phyloP scores from a whole-genome alignment of 2,329 filamentous ascomycete species.

The Chaetomium sp. region DNA sequence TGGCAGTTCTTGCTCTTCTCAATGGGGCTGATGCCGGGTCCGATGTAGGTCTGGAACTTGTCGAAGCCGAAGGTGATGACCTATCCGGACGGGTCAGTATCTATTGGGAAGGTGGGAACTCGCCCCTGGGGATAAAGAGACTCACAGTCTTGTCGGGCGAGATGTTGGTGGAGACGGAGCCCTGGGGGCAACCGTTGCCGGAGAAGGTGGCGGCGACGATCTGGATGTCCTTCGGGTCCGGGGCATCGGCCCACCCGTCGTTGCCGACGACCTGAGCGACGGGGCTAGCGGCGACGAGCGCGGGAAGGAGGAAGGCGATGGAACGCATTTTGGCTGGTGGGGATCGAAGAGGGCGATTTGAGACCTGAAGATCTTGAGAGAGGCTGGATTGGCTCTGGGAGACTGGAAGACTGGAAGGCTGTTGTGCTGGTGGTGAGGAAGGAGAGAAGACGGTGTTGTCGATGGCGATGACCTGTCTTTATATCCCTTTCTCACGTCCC shows the following conservation, averaged over 20 bases:
- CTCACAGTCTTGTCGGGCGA: constrained; percentile 47
- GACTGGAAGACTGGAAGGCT: constrained; percentile 24
- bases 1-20: constrained; percentile 52
- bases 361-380: constrained; percentile 20
- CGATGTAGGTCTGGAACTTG: constrained; percentile 51
- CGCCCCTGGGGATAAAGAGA: not conserved
- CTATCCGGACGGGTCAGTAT: constrained; percentile 33
- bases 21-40: constrained; percentile 42
- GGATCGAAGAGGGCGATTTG: constrained; percentile 18
- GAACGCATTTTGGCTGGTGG: constrained; percentile 43
- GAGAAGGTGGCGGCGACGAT: constrained; percentile 46
- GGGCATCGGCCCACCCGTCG: constrained; percentile 40
- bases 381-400: constrained; percentile 24
- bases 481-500: constrained; percentile 32
- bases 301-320: constrained; percentile 42
- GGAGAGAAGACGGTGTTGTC: constrained; percentile 27
- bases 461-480: constrained; percentile 31
- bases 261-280: constrained; percentile 31
- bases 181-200: constrained; percentile 50
- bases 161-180: constrained; percentile 47
- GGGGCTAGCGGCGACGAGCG: constrained; percentile 44
- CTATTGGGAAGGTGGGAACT: not conserved
- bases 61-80: constrained; percentile 53
- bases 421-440: constrained; percentile 28
- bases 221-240: constrained; percentile 47